A percentile compares a stretch with the other conserved stretches of the same genome.
Evolutionary conservation across 129 eudicot species (phyloP).

Genomic region (Helichrysum umbraculigerum): DNA sequence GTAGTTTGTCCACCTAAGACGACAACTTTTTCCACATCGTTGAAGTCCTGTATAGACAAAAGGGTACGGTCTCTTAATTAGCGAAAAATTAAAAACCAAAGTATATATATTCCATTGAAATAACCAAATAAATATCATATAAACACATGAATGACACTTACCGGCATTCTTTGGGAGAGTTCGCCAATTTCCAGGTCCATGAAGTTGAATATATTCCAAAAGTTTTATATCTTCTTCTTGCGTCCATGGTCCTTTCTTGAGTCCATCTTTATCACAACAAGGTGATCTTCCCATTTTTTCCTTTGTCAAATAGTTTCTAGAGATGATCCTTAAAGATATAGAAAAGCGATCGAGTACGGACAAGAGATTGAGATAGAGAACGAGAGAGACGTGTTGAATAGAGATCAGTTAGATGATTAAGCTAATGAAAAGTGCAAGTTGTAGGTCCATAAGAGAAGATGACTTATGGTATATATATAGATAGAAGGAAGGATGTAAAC

Average conservation of each 20-base stretch:
- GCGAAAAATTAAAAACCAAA: not conserved
- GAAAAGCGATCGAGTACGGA: not conserved
- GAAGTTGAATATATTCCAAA: conserved; percentile 48
- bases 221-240: conserved; percentile 75
- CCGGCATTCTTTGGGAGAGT: conserved; percentile 75
- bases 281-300: conserved; percentile 71
- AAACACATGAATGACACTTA: not conserved
- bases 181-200: conserved; percentile 87
- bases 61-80: not conserved
- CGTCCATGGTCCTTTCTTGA: conserved; percentile 88
- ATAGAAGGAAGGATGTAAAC: not conserved
- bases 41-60: conserved; percentile 53
- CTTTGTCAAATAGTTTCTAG: conserved; percentile 19
- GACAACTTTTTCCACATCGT: conserved; percentile 82
- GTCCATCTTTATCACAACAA: conserved; percentile 74
- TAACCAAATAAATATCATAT: not conserved
- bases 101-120: not conserved
- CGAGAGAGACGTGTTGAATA: conserved; percentile 13
- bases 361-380: not conserved
- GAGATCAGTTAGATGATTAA: conserved; percentile 18
- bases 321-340: not conserved
- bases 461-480: conserved; percentile 38
- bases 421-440: conserved; percentile 34
- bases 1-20: conserved; percentile 85
- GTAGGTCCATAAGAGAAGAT: conserved; percentile 46